Evolutionary conservation across 2,329 filamentous ascomycete genomes (phyloP).

Genomic region (Leptodontidium sp.): DNA sequence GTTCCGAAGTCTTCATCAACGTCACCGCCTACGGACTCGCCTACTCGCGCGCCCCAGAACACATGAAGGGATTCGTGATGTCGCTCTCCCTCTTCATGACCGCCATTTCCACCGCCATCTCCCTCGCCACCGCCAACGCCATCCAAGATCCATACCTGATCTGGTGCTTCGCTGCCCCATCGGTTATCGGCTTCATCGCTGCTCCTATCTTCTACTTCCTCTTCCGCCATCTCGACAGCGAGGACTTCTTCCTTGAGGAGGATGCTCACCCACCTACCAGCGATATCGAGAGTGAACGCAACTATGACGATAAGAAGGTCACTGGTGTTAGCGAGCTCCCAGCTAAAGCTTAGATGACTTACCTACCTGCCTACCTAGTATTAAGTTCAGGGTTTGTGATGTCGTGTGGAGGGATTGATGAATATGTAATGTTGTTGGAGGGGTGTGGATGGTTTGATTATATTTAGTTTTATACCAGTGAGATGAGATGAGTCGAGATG

Average conservation of each 20-base stretch:
- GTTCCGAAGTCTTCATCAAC: conserved; percentile 64
- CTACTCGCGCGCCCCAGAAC: conserved; percentile 78
- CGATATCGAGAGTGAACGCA: conserved; percentile 12
- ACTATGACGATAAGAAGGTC: conserved; percentile 17
- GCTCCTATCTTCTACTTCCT: conserved; percentile 72
- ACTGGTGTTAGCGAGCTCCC: conserved; percentile 9
- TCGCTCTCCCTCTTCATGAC: conserved; percentile 75
- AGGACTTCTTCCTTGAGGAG: conserved; percentile 57
- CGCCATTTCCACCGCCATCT: conserved; percentile 55
- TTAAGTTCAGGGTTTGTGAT: not conserved
- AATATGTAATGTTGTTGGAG: not conserved
- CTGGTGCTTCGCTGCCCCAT: conserved; percentile 75
- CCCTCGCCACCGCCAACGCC: conserved; percentile 30
- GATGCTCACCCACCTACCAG: conserved; percentile 4
- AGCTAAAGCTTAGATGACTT: not conserved
- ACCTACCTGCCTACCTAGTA: not conserved
- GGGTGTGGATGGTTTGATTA: not conserved
- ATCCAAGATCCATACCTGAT: conserved; percentile 68
- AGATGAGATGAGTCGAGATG: conserved; percentile 23
- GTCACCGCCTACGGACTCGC: conserved; percentile 76
- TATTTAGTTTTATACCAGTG: conserved; percentile 26
- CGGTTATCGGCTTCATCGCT: conserved; percentile 67
- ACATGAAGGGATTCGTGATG: conserved; percentile 80
- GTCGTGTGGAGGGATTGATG: not conserved
- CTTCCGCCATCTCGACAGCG: conserved; percentile 68